Evolutionary conservation across 2,329 filamentous ascomycete species (phyloP).

Genomic region (Rutstroemia sp.): DNA sequence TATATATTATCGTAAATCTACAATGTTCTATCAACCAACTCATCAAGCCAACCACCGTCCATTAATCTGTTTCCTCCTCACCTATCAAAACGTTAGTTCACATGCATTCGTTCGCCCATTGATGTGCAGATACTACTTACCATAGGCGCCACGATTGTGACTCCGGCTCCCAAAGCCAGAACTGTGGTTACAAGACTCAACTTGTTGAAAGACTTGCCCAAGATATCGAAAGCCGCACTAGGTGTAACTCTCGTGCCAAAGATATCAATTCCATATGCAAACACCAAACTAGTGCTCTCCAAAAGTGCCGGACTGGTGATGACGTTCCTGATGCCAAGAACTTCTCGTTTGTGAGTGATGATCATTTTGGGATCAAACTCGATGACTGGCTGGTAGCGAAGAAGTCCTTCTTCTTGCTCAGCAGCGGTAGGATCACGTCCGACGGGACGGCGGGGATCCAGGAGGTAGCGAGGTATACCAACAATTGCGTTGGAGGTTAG

Average conservation of each 20-base stretch:
- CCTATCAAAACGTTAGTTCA: conserved; percentile 29
- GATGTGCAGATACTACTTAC: conserved; percentile 46
- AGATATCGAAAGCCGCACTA: conserved; percentile 82
- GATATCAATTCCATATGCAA: conserved; percentile 82
- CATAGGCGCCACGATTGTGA: conserved; percentile 74
- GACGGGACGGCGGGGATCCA: conserved; percentile 82
- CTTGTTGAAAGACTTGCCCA: conserved; percentile 93
- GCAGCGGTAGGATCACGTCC: conserved; percentile 73
- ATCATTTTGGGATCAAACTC: conserved; percentile 78
- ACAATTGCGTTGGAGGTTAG: conserved; percentile 69
- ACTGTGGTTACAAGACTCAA: conserved; percentile 78
- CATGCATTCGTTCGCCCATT: conserved; percentile 29
- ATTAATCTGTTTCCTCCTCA: conserved; percentile 62
- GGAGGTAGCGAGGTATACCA: conserved; percentile 67
- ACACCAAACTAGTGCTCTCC: conserved; percentile 85
- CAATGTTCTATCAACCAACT: conserved; percentile 4
- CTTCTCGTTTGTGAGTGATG: conserved; percentile 74
- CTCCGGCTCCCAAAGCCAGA: conserved; percentile 67
- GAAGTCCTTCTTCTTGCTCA: conserved; percentile 78
- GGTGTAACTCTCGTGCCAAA: conserved; percentile 84
- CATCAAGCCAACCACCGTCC: conserved; percentile 43
- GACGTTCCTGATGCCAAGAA: conserved; percentile 67
- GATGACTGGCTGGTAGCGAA: conserved; percentile 66
- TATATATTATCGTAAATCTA: not conserved
- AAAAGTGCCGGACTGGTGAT: conserved; percentile 71